Base-by-base conservation (phyloP, 768 basidiomycete species). In the Xerocomellus amylosporus region DNA sequence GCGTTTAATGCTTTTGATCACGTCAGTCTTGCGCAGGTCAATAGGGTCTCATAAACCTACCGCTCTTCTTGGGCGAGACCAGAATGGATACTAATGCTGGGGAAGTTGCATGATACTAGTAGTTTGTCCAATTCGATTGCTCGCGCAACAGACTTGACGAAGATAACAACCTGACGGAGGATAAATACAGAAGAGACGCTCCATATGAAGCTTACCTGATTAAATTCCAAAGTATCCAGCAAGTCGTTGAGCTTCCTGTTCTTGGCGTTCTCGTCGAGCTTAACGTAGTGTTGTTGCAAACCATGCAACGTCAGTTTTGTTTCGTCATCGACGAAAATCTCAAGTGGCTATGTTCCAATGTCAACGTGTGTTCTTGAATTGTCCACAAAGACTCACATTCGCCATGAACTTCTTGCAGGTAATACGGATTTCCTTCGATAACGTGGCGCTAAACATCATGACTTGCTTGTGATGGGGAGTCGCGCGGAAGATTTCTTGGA, bases 371-470 rank as follows among this genome's bases (percentile, higher is more conserved):
- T 22, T 19, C n/a, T 17, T 31, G 0, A 36, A 1, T 38, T 4
- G 17, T 26, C 2, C 20, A 8, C 1, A 9, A 10, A 19, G 0
- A 81, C 94, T 59, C 65, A 98, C 97, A 69, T 92, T 96, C 31
- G 91, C 90, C 97, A 99, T 99, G 73, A 99, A 99, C 71, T 99
- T 98, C 78, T 98, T 98, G 85, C 97, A 99, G 0, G 97, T 98
- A 8, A 87, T 81, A 53, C 97, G 83, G 54, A 99, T 96, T 61
- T 98, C 97, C 79, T 99, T 98, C 53, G 93, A 86, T 56, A 99
- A 76, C 1, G 97, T 99, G 38, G 97, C 97, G 65, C 93, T 96
- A 81, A 99, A 99, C 97, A 99, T 99, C 97, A 99, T 99, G 63
- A 99, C 97, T 81, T 99, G 96, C 79, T 99, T 99, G 83, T 97